Base-by-base conservation (phyloP, 225 moss, liverwort and hornwort species). In the Physcomitrellopsis africana region DNA sequence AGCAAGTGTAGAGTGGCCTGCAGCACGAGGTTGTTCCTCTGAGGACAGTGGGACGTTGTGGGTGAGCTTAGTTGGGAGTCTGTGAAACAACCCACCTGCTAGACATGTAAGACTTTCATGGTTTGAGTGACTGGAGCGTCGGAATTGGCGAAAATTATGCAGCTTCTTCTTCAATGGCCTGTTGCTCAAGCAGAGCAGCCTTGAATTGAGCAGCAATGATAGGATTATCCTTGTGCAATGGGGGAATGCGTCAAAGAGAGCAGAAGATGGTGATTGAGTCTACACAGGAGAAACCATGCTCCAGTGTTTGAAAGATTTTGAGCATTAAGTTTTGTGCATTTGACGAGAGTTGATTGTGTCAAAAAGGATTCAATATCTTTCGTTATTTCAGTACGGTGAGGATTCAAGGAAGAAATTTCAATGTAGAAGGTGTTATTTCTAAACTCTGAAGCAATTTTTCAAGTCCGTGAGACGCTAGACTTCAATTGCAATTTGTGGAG, bases 131-230 rank as follows among this genome's bases (percentile, higher is more conserved):
- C n/a, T 43, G 44, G 3, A 29, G 64, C 51, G 56, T 43, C 22
- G 73, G 41, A 73, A 63, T 52, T 42, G 11, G 43, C 53, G 16
- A 63, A 23, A 73, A 43, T 51, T 44, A 18, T 18, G 49, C 5
- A 11, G 44, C 64, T 68, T 68, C 15, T 7, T 49, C 12, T 19
- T 24, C 16, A 23, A 14, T 61, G 17, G 48, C 48, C 19, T 45
- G 1, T 10, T 5, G 15, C 26, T 60, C 29, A 29, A 26, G 27
- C 10, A 24, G 43, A 70, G 23, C 18, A 10, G 20, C 15, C 3
- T 57, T 56, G 56, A 23, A 55, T 15, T 54, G 42, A 42, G 20
- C 41, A 54, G 37, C 17, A 37, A 37, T 37, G 4, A 37, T 37
- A 7, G 32, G 32, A 37, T 37, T 4, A 37, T 37, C 4, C 32